Conservation (phyloP, 768 basidiomycete species). For the Suillus clintonianus region DNA sequence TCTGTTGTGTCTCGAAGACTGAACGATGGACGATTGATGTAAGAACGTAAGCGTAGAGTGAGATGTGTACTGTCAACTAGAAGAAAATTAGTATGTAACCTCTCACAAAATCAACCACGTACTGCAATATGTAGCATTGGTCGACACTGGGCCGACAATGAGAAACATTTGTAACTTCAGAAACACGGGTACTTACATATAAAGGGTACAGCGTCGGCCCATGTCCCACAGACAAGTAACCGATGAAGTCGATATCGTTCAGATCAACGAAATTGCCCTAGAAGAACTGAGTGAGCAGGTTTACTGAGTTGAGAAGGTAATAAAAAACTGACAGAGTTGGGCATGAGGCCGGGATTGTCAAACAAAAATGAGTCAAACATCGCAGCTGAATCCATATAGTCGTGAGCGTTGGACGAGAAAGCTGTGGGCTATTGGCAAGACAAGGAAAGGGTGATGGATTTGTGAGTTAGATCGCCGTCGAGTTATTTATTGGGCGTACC, state of each 20-base stretch:
- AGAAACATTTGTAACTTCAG: neutral
- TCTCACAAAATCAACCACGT: neutral
- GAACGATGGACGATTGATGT: neutral
- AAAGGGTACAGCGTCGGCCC: neutral
- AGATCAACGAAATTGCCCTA: neutral
- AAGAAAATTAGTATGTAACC: neutral
- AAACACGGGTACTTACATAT: neutral
- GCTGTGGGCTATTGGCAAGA: no score
- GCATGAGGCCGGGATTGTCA: neutral
- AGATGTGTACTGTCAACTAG: neutral
- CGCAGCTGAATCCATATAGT: neutral
- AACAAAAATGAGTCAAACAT: neutral
- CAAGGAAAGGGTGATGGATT: no score
- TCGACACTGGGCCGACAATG: neutral
- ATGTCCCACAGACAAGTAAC: neutral
- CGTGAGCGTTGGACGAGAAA: neutral
- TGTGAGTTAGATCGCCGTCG: no score
- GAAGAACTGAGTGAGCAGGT: neutral
- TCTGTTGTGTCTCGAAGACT: neutral
- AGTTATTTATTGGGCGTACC: no score
- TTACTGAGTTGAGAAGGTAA: neutral
- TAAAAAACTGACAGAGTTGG: neutral
- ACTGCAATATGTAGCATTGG: neutral
- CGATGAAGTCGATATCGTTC: neutral
- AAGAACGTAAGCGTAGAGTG: neutral